Base-by-base conservation (phyloP, 805 yeast species). In the Candida quercuum region DNA sequence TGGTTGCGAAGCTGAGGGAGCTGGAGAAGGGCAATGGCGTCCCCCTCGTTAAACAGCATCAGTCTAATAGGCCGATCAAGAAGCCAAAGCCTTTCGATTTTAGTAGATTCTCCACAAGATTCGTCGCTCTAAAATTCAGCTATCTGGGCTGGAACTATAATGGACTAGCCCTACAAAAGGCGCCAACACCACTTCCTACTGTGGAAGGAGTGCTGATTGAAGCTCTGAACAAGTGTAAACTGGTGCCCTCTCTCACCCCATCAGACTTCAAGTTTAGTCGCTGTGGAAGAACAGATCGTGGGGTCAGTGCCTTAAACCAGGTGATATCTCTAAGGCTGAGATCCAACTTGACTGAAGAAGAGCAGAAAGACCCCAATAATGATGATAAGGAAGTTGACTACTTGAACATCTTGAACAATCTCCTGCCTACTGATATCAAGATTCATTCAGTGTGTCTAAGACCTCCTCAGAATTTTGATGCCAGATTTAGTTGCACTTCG, bases 251-350 rank as follows among this genome's bases (percentile, higher is more conserved):
- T 2, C 50, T 71, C 17, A 79, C 75, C 16, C 81, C 87, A 0
- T 64, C 64, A 7, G 78, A 76, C 2, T 85, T 81, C 53, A 70
- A 74, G 12, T 88, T 89, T 57, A 83, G 94, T 47, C 67, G 97
- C 45, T 93, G 98, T 63, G 98, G 98, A 0, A 70, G 98, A 52
- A 91, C 98, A 0, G 98, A 91, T 53, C 78, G 76, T 47, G 98
- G 97, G n/a, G 98, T 91, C 12, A 86, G 96, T 64, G 99, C 99
- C 0, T 76, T 93, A 81, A 85, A 86, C 46, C 99, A 93, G 60
- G 98, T 93, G 3, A 81, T 93, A 5, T 81, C 96, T 1, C 62
- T 93, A 27, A 61, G 67, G 13, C 80, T 91, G 20, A 69, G 99
- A 47, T 86, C 96, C 0, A 66, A 67, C 17, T 60, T 93, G 28